Evolutionary conservation across 805 yeast genomes (phyloP).

Genomic region (Citeromyces nyonsensis): DNA sequence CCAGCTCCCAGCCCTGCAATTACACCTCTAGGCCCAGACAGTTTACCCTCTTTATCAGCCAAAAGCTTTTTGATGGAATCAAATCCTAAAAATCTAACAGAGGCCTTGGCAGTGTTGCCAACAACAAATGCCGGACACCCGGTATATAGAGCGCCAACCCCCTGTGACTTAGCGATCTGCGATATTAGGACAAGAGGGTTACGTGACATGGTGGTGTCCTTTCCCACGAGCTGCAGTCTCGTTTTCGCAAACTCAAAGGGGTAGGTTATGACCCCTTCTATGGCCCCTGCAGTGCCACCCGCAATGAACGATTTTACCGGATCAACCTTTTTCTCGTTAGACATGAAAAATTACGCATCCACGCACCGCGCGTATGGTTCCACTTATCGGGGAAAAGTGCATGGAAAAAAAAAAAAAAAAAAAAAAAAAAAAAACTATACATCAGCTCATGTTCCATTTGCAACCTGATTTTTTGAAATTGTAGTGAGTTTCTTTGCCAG

Average conservation of each 20-base stretch:
- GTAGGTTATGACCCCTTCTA: slow-evolving; percentile 84
- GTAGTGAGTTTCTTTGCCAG: too few species aligned
- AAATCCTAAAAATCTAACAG: slow-evolving; percentile 87
- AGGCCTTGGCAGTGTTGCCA: slow-evolving; percentile 92
- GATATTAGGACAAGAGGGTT: slow-evolving; percentile 77
- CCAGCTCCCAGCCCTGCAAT: slow-evolving; percentile 98
- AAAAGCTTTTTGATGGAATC: slow-evolving; percentile 70
- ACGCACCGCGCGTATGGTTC: too few species aligned
- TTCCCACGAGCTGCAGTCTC: slow-evolving; percentile 68
- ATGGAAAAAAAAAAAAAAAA: too few species aligned
- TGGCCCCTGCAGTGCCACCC: slow-evolving; percentile 94
- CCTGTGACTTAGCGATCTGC: slow-evolving; percentile 64
- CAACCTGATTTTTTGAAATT: too few species aligned
- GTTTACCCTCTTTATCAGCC: slow-evolving; percentile 72
- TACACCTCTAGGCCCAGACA: slow-evolving; percentile 84
- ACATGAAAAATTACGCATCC: background rate
- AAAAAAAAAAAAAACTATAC: too few species aligned
- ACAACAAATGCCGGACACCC: slow-evolving; percentile 96
- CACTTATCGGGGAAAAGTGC: too few species aligned
- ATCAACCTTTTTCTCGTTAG: slow-evolving; percentile 16
- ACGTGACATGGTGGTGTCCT: slow-evolving; percentile 46
- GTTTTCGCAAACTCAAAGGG: slow-evolving; percentile 98
- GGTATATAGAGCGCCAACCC: slow-evolving; percentile 65
- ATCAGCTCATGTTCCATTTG: too few species aligned
- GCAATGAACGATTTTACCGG: slow-evolving; percentile 79